phyloP scores from a whole-genome alignment of 2,329 filamentous ascomycete genomes.

The Venturia asperata region DNA sequence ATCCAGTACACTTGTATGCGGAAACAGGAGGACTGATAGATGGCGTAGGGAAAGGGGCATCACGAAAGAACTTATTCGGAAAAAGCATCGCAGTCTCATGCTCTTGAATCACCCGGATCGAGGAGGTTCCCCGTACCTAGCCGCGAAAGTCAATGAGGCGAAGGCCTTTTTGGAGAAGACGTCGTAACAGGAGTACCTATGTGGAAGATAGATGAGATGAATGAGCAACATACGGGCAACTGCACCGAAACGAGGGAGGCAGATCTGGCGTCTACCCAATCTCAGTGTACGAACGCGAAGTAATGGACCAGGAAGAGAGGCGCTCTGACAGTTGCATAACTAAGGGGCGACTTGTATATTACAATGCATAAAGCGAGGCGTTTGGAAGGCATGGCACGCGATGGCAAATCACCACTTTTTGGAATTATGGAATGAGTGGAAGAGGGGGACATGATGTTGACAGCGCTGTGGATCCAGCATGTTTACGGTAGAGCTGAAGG shows the following conservation, averaged over 20 bases:
- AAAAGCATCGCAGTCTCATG: slow-evolving; percentile 93
- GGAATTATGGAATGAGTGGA: neutral
- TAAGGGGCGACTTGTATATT: neutral
- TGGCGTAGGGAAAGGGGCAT: slow-evolving; percentile 67
- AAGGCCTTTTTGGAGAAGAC: slow-evolving; percentile 89
- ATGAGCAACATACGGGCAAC: neutral
- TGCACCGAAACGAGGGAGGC: neutral
- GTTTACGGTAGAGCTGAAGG: neutral
- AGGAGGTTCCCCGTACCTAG: slow-evolving; percentile 90
- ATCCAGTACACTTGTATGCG: neutral
- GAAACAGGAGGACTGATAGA: slow-evolving; percentile 2
- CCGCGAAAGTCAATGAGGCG: slow-evolving; percentile 96
- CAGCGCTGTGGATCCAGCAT: neutral
- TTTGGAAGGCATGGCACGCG: neutral
- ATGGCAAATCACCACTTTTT: slow-evolving; percentile 11
- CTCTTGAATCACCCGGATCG: slow-evolving; percentile 96
- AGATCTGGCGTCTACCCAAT: neutral
- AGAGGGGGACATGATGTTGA: neutral
- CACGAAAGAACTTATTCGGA: slow-evolving; percentile 89
- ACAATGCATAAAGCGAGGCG: slow-evolving; percentile 6
- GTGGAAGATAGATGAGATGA: neutral
- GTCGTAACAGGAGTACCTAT: neutral
- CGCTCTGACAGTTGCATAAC: neutral
- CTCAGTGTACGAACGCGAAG: neutral
- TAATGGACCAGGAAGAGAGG: neutral